Evolutionary conservation across 352 stramenopile genomes (phyloP).

Genomic region (Pythium rishiriense): DNA sequence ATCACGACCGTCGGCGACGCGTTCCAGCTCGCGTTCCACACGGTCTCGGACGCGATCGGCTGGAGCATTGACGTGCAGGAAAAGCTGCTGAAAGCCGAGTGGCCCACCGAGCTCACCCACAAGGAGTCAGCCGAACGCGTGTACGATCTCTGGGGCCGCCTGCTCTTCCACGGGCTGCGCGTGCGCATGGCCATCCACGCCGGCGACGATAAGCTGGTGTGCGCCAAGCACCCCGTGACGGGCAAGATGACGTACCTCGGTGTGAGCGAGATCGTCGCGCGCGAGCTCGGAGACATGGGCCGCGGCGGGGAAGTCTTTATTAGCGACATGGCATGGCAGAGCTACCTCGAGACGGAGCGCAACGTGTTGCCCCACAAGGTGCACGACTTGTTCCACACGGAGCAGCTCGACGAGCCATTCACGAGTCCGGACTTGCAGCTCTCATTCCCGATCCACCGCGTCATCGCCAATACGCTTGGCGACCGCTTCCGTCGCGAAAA

Average conservation of each 20-base stretch:
- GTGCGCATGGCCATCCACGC: conserved; percentile 83
- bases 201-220: conserved; percentile 61
- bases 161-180: conserved; percentile 69
- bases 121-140: conserved; percentile 41
- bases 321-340: conserved; percentile 46
- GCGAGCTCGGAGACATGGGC: conserved; percentile 66
- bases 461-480: conserved; percentile 22
- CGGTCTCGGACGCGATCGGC: conserved; percentile 55
- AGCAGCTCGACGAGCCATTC: conserved; percentile 11
- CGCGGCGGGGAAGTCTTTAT: conserved; percentile 72
- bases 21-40: conserved; percentile 82
- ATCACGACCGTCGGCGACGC: conserved; percentile 78
- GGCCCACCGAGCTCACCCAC: conserved; percentile 51
- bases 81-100: conserved; percentile 58
- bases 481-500: conserved; percentile 29
- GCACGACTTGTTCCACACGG: conserved; percentile 20
- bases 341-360: conserved; percentile 45
- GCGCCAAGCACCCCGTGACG: conserved; percentile 66
- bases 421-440: conserved; percentile 21
- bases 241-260: conserved; percentile 80
- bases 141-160: conserved; percentile 54
- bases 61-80: conserved; percentile 70
- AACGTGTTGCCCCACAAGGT: conserved; percentile 19
- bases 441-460: conserved; percentile 18
- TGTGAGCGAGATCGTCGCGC: conserved; percentile 62